A percentile compares a stretch with the other conserved stretches of the same genome.
phyloP scores from a whole-genome alignment of 306 rosid genomes.

The Fragaria nilgerrensis region DNA sequence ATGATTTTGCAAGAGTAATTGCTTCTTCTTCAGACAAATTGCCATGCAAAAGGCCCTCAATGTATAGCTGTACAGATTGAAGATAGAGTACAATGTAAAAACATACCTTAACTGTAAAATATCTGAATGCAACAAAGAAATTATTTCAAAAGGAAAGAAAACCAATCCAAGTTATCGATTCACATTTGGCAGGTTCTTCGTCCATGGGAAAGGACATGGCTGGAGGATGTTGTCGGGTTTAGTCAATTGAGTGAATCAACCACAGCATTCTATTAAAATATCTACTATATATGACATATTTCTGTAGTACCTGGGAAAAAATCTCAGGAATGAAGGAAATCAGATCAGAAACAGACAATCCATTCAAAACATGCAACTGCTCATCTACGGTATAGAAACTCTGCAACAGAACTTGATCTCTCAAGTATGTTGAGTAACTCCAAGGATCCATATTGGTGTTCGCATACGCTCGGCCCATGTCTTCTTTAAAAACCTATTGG shows the following conservation, averaged over 20 bases:
- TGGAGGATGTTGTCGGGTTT: not conserved
- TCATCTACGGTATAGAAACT: conserved; percentile 73
- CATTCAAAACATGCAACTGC: conserved; percentile 54
- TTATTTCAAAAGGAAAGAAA: not conserved
- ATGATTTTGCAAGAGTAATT: conserved; percentile 56
- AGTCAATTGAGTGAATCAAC: not conserved
- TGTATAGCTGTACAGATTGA: conserved; percentile 51
- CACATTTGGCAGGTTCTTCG: not conserved
- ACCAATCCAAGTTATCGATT: not conserved
- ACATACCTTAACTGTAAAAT: not conserved
- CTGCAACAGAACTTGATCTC: conserved; percentile 74
- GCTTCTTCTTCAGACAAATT: conserved; percentile 79
- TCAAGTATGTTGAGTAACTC: conserved; percentile 67
- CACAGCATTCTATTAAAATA: not conserved
- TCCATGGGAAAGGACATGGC: not conserved
- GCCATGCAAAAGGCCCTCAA: conserved; percentile 93
- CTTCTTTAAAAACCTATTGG: conserved; percentile 77
- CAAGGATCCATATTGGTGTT: conserved; percentile 87
- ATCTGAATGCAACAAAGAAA: not conserved
- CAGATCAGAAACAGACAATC: conserved; percentile 60
- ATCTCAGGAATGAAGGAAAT: conserved; percentile 66
- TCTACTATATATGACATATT: not conserved
- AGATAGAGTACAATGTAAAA: conserved; percentile 13
- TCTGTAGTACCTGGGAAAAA: conserved; percentile 68
- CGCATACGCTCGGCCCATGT: conserved; percentile 67